Conservation (phyloP, 495 filamentous ascomycete genomes). For the Neurospora sp. region DNA sequence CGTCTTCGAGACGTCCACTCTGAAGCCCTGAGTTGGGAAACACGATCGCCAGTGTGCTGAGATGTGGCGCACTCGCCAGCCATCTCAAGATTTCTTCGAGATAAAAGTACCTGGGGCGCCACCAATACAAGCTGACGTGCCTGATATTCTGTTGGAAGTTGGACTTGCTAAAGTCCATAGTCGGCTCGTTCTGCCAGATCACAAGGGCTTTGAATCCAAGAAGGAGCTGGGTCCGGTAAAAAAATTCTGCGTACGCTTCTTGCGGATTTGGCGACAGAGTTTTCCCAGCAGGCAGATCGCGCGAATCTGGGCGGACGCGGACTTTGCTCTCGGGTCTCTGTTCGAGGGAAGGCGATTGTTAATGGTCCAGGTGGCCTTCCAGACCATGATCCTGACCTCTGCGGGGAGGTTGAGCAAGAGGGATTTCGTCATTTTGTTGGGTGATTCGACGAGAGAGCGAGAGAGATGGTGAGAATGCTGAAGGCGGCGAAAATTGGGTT, state of each 20-base stretch:
- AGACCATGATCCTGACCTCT: background rate
- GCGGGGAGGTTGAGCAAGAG: background rate
- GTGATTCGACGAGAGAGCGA: background rate
- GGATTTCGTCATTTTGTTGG: background rate
- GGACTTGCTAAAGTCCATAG: background rate
- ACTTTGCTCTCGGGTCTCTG: too few relatives aligned
- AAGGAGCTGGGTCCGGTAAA: background rate
- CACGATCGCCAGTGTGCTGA: background rate
- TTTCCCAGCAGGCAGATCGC: background rate
- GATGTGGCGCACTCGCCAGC: background rate
- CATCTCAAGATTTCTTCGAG: background rate
- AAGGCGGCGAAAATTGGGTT: background rate
- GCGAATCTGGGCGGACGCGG: background rate
- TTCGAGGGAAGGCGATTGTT: too few relatives aligned
- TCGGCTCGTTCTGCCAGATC: background rate
- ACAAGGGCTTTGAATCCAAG: background rate
- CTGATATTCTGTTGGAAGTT: background rate
- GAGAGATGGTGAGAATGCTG: background rate
- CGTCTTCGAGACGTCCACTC: too few relatives aligned
- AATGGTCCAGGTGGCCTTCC: background rate
- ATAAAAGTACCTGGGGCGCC: background rate
- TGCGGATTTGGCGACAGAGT: background rate
- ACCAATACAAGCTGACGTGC: background rate
- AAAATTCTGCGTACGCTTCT: background rate
- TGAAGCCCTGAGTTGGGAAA: background rate